phyloP scores from a whole-genome alignment of 2,329 filamentous ascomycete species.

The Monilinia polystroma region DNA sequence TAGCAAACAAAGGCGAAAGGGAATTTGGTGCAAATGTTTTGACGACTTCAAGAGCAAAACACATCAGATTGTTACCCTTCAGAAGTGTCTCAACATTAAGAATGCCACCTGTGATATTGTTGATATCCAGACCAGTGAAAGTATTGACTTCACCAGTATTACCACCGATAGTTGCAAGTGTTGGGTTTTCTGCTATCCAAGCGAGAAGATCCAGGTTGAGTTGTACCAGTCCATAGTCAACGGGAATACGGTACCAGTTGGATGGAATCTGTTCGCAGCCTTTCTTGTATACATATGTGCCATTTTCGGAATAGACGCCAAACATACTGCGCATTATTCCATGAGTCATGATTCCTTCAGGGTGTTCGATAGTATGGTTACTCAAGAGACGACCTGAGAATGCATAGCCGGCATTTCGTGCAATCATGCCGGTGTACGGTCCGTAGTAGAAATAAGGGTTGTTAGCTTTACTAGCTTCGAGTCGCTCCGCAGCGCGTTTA shows the following conservation, averaged over 20 bases:
- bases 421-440: slow-evolving; percentile 35
- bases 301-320: slow-evolving; percentile 1
- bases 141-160: slow-evolving; percentile 41
- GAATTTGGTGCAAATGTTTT: slow-evolving; percentile 38
- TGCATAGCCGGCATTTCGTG: slow-evolving; percentile 31
- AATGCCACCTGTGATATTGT: slow-evolving; percentile 47
- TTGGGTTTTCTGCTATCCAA: no score
- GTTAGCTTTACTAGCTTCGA: slow-evolving; percentile 33
- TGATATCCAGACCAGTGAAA: slow-evolving; percentile 49
- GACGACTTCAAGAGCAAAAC: slow-evolving; percentile 45
- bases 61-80: slow-evolving; percentile 50
- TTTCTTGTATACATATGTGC: slow-evolving; percentile 2
- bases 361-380: slow-evolving; percentile 1
- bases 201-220: no score
- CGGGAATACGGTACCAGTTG: slow-evolving; percentile 3
- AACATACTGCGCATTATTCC: not conserved
- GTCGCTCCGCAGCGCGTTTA: slow-evolving; percentile 5
- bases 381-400: slow-evolving; percentile 1
- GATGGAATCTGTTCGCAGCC: slow-evolving; percentile 12
- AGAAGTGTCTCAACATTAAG: slow-evolving; percentile 45
- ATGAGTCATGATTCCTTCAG: not conserved
- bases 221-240: not conserved
- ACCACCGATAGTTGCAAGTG: slow-evolving; percentile 1
- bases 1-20: not conserved
- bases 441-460: slow-evolving; percentile 40